Evolutionary conservation across 208 protist species (phyloP), one percentile per base, ranked within the genome.

Genomic region (Leishmania tarentolae): DNA sequence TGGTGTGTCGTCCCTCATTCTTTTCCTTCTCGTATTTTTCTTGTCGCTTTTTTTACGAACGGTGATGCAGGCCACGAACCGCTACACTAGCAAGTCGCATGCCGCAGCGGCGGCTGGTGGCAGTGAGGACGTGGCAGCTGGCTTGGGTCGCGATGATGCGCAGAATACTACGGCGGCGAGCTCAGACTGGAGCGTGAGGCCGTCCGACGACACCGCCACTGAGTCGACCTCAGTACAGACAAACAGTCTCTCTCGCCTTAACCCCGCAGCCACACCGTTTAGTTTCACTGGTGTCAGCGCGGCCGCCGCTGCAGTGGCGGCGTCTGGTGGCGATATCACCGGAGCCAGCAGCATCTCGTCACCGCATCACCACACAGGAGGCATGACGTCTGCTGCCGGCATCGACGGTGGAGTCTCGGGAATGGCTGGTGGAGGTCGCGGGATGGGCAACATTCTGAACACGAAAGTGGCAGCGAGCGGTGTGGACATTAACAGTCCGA

Each of bases 121-220:
- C 15, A 68, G 63, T 57, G 82, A 81, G 77, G 82, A 85, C 17
- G 52, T 75, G 2, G 44, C 69, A 40, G 8, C 44, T 7, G 75
- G 68, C 31, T 84, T 76, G 9, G 82, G 76, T 28, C 76, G 82
- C 65, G 82, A 82, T 7, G 82, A 85, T 40, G 52, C 53, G 40
- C 82, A 85, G 42, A 85, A 85, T 77, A 85, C 76, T 8, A 85
- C 82, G 37, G 37, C 80, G 69, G 81, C 75, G 8, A 79, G 77
- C 77, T 85, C 82, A 7, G 82, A 85, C 82, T 85, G 82, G 82
- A 85, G 82, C 52, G 82, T 85, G 72, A 71, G 82, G 35, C 82
- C 82, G 46, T 85, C 82, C 72, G 82, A 85, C 66, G 82, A 85
- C 76, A 47, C 77, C 0, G 50, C 52, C 15, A 65, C 46, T 1